Base-by-base conservation (phyloP, 176 grass and related monocot genomes). In the Eleusine indica region DNA sequence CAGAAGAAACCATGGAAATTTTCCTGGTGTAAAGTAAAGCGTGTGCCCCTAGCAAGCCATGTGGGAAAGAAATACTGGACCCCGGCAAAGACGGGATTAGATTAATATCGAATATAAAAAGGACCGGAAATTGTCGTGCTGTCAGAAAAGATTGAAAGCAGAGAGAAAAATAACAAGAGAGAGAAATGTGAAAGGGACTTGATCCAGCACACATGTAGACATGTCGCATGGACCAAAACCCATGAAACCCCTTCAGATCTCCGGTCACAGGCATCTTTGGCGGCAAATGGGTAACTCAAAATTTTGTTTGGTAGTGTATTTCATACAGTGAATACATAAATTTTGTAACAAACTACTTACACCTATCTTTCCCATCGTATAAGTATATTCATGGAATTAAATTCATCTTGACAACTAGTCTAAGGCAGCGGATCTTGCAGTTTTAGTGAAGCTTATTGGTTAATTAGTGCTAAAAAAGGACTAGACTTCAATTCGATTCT, bases 141-240 rank as follows among this genome's bases (percentile, higher is more conserved):
- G 79, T 89, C 75, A 75, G 66, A 74, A 87, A 52, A 83, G 83
- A 89, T 83, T 44, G 62, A 89, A 92, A 87, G 86, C 66, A 28
- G 40, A n/a, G 46, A 47, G 30, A 58, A 5, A 85, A 88, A 78
- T 73, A 74, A 63, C 4, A 76, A 19, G 84, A 85, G 87, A 88
- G 86, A 90, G 88, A 87, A 87, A 77, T 52, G 38, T 51, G 92
- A 89, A 83, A 86, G 68, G 52, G 76, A 94, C 68, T 8, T 14
- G 15, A 40, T 47, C 67, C 11, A 11, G 6, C 29, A 51, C 30
- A 61, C 75, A 13, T 0, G 63, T 83, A 3, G 80, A 80, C 80
- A 43, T 5, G 22, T 47, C 4, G 44, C 70, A 87, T 90, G 80
- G 41, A 71, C 80, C 84, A 90, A 80, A 90, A 80, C 80, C 88